Conservation (phyloP, 495 filamentous ascomycete species). For the Daldinia loculata region DNA sequence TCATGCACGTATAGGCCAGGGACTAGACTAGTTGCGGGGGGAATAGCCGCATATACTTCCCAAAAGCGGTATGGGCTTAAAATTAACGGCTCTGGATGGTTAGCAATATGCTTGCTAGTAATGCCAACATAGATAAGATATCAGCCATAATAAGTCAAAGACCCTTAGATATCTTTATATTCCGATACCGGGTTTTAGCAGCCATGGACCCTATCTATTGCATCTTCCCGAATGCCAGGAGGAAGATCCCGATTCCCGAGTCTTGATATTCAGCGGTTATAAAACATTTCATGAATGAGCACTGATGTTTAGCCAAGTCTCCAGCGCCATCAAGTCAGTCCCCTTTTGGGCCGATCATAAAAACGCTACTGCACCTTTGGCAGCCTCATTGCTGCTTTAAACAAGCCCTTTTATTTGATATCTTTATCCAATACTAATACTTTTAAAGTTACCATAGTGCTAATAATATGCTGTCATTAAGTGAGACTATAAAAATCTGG, state of each 20-base stretch:
- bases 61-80: conserved; percentile 39
- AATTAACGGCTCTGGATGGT: conserved; percentile 1
- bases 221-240: conserved; percentile 37
- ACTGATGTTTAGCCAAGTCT: not conserved
- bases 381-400: not conserved
- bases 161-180: conserved; percentile 8
- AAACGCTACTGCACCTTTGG: not conserved
- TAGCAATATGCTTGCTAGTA: conserved; percentile 18
- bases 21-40: conserved; percentile 39
- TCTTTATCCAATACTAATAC: conserved; percentile 29
- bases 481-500: not conserved
- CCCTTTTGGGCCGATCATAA: not conserved
- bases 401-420: not conserved
- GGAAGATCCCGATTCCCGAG: conserved; percentile 43
- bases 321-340: conserved; percentile 3
- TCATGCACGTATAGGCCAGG: conserved; percentile 13
- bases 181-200: conserved; percentile 39
- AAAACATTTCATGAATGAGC: not conserved
- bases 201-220: not conserved
- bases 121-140: conserved; percentile 18
- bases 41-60: conserved; percentile 43
- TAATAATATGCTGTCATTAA: not conserved
- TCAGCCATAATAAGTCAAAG: conserved; percentile 15
- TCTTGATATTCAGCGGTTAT: not conserved
- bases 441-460: not conserved